Conservation (phyloP, 148 eudicot genomes). For the Rhododendron griersonianum region DNA sequence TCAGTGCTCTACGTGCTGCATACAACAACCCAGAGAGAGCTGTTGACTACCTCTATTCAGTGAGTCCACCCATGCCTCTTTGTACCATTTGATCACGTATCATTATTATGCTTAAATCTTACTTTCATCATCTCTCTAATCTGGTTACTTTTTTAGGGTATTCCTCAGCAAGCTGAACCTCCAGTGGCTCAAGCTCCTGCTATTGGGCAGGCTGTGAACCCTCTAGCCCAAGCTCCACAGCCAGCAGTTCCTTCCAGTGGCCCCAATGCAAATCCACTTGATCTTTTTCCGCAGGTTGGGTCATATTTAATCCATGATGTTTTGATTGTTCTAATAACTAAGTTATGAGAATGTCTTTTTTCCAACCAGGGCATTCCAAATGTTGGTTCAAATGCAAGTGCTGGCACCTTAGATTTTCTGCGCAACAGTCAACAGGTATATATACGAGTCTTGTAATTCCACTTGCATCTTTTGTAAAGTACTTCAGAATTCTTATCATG, state of each 20-base stretch:
- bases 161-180: constrained; percentile 76
- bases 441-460: neutral
- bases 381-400: constrained; percentile 71
- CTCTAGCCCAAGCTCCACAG: constrained; percentile 54
- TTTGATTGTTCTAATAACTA: neutral
- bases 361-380: constrained; percentile 66
- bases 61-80: constrained; percentile 27
- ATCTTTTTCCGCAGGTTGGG: constrained; percentile 84
- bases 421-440: constrained; percentile 80
- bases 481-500: neutral
- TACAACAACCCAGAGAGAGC: constrained; percentile 94
- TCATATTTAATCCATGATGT: neutral
- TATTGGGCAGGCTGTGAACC: constrained; percentile 42
- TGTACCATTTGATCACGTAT: neutral
- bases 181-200: constrained; percentile 49
- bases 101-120: neutral
- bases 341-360: neutral
- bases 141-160: constrained; percentile 44
- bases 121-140: neutral
- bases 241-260: constrained; percentile 56
- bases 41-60: constrained; percentile 83
- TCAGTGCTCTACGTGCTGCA: constrained; percentile 83
- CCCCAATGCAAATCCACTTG: constrained; percentile 79
- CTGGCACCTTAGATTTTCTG: constrained; percentile 74
- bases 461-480: neutral